A percentile compares a stretch with the other conserved stretches of the same genome.
Evolutionary conservation across 805 yeast species (phyloP).

Genomic region (Nakazawaea molendinolei): DNA sequence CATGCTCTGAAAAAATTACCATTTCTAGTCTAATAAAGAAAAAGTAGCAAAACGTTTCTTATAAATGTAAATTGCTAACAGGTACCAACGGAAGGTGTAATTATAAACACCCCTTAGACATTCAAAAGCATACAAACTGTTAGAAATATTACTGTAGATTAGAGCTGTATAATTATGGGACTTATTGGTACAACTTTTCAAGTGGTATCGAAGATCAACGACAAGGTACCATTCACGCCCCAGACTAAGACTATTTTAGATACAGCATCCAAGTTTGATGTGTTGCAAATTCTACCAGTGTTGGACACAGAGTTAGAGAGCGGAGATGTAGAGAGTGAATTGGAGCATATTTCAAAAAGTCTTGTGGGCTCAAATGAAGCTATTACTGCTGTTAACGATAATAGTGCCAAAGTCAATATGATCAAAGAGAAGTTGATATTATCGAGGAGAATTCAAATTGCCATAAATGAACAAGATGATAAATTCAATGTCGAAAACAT

Average conservation of each 20-base stretch:
- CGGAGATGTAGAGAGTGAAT: neutral
- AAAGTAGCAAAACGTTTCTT: too few species aligned
- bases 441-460: constrained; percentile 3
- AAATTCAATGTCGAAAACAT: constrained; percentile 5
- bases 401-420: constrained; percentile 1
- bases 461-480: constrained; percentile 3
- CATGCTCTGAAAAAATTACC: too few species aligned
- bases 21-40: too few species aligned
- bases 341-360: neutral
- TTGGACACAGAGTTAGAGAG: neutral
- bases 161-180: constrained; percentile 2
- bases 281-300: constrained; percentile 3
- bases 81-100: too few species aligned
- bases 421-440: constrained; percentile 7
- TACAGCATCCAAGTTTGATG: neutral
- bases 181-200: constrained; percentile 4
- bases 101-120: too few species aligned
- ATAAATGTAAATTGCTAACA: too few species aligned
- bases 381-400: neutral
- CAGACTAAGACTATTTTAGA: neutral
- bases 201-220: constrained; percentile 6
- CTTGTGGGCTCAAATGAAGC: constrained; percentile 1
- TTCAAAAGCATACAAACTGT: too few species aligned
- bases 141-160: neutral
- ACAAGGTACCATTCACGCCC: constrained; percentile 10